phyloP scores from a whole-genome alignment of 108 stramenopile genomes.

The Nannochloropsis salina region DNA sequence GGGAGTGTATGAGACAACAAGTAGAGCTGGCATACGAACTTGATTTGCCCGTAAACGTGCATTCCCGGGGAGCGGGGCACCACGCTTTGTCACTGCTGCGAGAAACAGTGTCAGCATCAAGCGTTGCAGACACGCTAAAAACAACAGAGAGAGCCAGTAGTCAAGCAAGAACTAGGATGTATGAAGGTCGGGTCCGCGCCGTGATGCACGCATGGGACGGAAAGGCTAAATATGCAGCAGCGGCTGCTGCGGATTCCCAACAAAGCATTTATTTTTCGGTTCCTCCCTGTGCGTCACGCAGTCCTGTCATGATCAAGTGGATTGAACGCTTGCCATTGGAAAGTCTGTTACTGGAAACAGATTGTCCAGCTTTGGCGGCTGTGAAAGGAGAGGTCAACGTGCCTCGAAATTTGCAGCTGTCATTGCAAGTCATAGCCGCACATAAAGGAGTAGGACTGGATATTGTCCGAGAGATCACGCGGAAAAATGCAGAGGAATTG shows the following conservation, averaged over 20 bases:
- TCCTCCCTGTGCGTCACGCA: conserved; percentile 29
- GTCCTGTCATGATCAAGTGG: conserved; percentile 23
- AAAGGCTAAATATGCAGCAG: conserved; percentile 35
- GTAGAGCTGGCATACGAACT: conserved; percentile 28
- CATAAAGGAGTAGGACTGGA: conserved; percentile 22
- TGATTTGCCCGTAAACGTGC: conserved; percentile 40
- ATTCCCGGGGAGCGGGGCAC: conserved; percentile 42
- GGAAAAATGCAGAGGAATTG: conserved; percentile 23
- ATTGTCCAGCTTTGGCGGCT: conserved; percentile 35
- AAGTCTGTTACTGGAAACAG: conserved; percentile 35
- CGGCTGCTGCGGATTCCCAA: neutral
- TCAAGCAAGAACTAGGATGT: no score
- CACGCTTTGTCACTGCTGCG: conserved; percentile 37
- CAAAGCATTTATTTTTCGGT: conserved; percentile 31
- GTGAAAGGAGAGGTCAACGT: conserved; percentile 22
- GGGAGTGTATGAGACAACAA: conserved; percentile 15
- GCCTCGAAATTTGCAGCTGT: conserved; percentile 18
- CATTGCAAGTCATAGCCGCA: conserved; percentile 25
- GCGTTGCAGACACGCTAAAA: neutral
- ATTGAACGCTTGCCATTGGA: conserved; percentile 29
- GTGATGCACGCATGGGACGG: conserved; percentile 45
- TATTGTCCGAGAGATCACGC: conserved; percentile 22
- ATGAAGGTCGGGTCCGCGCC: conserved; percentile 24
- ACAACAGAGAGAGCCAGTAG: no score
- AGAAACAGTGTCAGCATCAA: neutral